Conservation (phyloP, 352 stramenopile species). For the Aphanomyces euteiches region DNA sequence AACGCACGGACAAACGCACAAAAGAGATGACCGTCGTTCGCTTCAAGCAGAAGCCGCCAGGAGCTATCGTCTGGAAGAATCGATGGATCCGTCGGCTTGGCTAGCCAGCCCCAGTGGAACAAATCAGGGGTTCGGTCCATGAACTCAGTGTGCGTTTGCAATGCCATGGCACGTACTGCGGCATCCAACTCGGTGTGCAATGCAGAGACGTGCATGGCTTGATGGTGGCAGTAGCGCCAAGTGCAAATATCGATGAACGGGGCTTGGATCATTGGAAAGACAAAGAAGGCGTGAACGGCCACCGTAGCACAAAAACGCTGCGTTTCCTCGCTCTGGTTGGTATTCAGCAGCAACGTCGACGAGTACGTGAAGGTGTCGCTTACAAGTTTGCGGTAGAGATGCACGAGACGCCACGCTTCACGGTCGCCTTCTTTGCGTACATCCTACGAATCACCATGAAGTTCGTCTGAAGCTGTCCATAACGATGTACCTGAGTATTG, state of each 20-base stretch:
- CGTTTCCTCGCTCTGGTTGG: background rate
- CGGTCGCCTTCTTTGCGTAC: constrained; percentile 23
- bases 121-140: constrained; percentile 16
- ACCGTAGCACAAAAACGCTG: constrained; percentile 10
- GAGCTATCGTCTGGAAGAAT: constrained; percentile 20
- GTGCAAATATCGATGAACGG: constrained; percentile 18
- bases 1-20: constrained; percentile 12
- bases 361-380: constrained; percentile 19
- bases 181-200: background rate
- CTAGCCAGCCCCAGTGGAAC: constrained; percentile 27
- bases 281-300: constrained; percentile 14
- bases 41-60: constrained; percentile 14
- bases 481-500: constrained; percentile 11
- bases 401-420: constrained; percentile 14
- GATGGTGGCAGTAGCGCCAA: constrained; percentile 17
- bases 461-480: background rate
- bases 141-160: constrained; percentile 11
- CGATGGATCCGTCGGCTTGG: constrained; percentile 7
- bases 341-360: constrained; percentile 2
- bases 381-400: constrained; percentile 20
- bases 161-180: background rate
- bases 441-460: background rate
- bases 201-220: background rate
- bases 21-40: constrained; percentile 19
- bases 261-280: constrained; percentile 18